Evolutionary conservation across 345 rosid species (phyloP), one percentile per base, ranked within the genome.

Genomic region (Cardiospermum halicacabum): DNA sequence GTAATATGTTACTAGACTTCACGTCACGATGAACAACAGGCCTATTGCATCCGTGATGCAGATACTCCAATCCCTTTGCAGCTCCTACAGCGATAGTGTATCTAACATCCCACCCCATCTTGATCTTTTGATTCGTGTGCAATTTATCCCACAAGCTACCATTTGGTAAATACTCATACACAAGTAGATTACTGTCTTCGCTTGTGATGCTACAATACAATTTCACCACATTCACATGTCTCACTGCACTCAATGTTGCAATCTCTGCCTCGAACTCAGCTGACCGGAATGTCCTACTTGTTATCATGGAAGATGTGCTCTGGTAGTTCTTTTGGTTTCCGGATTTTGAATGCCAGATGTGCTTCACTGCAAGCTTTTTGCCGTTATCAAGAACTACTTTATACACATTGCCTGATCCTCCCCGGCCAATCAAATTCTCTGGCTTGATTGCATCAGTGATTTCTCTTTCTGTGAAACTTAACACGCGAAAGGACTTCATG

Each of bases 61-160:
- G 71, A 75, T 92, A 89, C 78, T 86, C 93, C 58, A 92, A 43
- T 31, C 98, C 98, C 70, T 69, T 81, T 2, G 96, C 96, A 24
- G 98, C 84, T 53, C 96, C 96, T 54, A 89, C 4, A 3, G 96
- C 91, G 31, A 92, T 78, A 12, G 73, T 75, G 53, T 92, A 78
- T 72, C 96, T 79, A 51, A 82, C 74, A 26, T 75, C 79, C 98
- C 96, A 92, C 13, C 69, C 76, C 77, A 92, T 82, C 64, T 77
- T 71, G 36, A 70, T 71, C 66, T 75, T 77, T 48, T 79, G 71
- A 37, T 85, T 58, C 36, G 80, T 77, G 50, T 89, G 98, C 34
- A 92, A 72, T 81, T 69, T 65, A 42, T 92, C 98, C 96, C 98
- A 89, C 73, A 92, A 72, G 80, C 96, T 86, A 36, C 96, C 96